Evolutionary conservation across 2,329 filamentous ascomycete species (phyloP).

Genomic region (Trichophyton mentagrophytes): DNA sequence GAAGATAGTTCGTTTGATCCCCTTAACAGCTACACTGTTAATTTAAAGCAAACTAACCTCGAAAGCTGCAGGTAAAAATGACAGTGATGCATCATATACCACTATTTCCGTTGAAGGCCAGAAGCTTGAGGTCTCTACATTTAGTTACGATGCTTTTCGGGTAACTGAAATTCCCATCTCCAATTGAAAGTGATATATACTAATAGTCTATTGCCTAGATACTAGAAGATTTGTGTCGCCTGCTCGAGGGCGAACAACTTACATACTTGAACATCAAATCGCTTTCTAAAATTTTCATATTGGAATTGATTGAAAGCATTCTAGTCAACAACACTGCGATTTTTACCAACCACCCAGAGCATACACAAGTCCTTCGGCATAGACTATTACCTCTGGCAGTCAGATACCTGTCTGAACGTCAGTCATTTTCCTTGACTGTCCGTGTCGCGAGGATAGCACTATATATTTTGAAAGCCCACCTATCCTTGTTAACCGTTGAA

Average conservation of each 20-base stretch:
- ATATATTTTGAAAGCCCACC: conserved; percentile 64
- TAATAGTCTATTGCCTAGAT: conserved; percentile 39
- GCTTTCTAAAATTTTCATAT: conserved; percentile 66
- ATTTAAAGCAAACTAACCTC: neutral
- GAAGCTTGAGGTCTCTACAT: conserved; percentile 53
- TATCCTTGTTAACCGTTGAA: conserved; percentile 61
- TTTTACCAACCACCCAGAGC: conserved; percentile 66
- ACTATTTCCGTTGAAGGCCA: conserved; percentile 57
- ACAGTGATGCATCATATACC: conserved; percentile 25
- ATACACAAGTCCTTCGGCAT: conserved; percentile 62
- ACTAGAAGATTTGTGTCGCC: conserved; percentile 77
- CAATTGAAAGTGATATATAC: neutral
- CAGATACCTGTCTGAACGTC: conserved; percentile 61
- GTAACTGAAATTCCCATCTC: conserved; percentile 29
- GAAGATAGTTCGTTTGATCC: conserved; percentile 57
- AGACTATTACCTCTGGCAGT: conserved; percentile 75
- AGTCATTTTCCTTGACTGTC: conserved; percentile 69
- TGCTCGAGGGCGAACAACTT: conserved; percentile 72
- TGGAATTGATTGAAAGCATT: conserved; percentile 86
- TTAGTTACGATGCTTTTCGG: conserved; percentile 73
- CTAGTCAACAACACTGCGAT: conserved; percentile 73
- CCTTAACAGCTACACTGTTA: neutral
- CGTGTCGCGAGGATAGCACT: conserved; percentile 73
- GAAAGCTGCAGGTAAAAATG: neutral
- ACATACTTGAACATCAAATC: conserved; percentile 69